Percentiles rank a stretch among this genome's conserved stretches.
phyloP scores from a whole-genome alignment of 495 filamentous ascomycete genomes.

The Aspergillus mulundensis region DNA sequence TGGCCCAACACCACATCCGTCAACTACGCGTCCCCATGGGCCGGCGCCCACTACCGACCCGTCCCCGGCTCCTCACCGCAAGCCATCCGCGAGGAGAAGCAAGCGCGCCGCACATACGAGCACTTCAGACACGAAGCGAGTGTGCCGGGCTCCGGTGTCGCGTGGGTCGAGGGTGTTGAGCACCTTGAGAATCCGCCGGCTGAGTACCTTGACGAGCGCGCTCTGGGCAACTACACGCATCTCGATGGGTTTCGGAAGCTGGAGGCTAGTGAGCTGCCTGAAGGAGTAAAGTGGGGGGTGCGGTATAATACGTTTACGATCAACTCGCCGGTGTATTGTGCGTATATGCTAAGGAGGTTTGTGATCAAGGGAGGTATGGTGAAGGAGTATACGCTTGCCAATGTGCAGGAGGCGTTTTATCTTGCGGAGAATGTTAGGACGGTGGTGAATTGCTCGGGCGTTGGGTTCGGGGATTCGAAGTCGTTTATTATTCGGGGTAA shows the following conservation, averaged over 20 bases:
- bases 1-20: conserved; percentile 50
- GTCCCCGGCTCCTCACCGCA: conserved; percentile 44
- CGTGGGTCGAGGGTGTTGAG: conserved; percentile 52
- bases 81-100: conserved; percentile 41
- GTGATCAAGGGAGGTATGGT: conserved; percentile 45
- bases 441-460: conserved; percentile 58
- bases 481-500: conserved; percentile 54
- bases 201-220: conserved; percentile 37
- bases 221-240: conserved; percentile 26
- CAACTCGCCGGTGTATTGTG: conserved; percentile 60
- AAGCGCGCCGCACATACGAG: conserved; percentile 49
- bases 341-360: conserved; percentile 51
- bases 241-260: conserved; percentile 45
- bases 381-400: conserved; percentile 40
- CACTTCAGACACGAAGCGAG: conserved; percentile 39
- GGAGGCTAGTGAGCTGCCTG: conserved; percentile 35
- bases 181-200: conserved; percentile 51
- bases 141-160: conserved; percentile 50
- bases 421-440: conserved; percentile 35
- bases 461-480: conserved; percentile 48
- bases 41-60: conserved; percentile 59
- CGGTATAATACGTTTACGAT: conserved; percentile 56
- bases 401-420: conserved; percentile 46
- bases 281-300: conserved; percentile 50
- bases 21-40: conserved; percentile 64